A percentile compares a stretch with the other conserved stretches of the same genome.
Evolutionary conservation across 805 yeast species (phyloP).

Genomic region (Schwanniomyces polymorphus): DNA sequence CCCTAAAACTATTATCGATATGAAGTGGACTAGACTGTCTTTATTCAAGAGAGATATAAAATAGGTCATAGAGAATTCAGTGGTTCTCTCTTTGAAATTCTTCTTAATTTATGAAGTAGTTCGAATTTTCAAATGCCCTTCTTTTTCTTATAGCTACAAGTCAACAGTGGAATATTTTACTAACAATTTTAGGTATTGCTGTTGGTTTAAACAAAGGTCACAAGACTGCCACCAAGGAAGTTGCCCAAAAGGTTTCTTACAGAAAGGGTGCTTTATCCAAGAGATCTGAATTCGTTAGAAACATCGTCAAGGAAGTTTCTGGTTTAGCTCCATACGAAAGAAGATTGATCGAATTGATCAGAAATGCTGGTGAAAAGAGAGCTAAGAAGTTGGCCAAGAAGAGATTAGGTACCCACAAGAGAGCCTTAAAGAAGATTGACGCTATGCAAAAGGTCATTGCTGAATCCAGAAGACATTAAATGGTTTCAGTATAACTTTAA

Average conservation of each 20-base stretch:
- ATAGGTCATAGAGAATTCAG: no score
- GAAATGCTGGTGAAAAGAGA: constrained; percentile 99
- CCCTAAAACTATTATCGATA: not conserved
- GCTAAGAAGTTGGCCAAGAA: constrained; percentile 99
- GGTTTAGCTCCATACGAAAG: constrained; percentile 99
- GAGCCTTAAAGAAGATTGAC: constrained; percentile 99
- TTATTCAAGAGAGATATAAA: not conserved
- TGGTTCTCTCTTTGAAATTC: no score
- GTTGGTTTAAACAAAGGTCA: constrained; percentile 99
- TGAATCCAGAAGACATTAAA: constrained; percentile 92
- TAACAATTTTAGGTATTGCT: constrained; percentile 74
- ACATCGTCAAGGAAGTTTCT: constrained; percentile 92
- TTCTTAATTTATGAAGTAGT: no score
- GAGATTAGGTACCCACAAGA: constrained; percentile 99
- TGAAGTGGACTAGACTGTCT: not conserved
- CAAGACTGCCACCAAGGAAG: constrained; percentile 84
- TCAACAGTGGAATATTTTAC: constrained; percentile 16
- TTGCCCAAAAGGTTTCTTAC: constrained; percentile 75
- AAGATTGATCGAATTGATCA: constrained; percentile 98
- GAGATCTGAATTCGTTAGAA: constrained; percentile 95
- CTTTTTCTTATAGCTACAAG: not conserved
- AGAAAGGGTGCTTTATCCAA: constrained; percentile 96
- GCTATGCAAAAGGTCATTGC: constrained; percentile 95
- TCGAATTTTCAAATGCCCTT: no score
- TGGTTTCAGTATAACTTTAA: constrained; percentile 3